These are phyloP conservation scores for Physcomitrellopsis africana DNA, from an alignment of 225 moss, liverwort and hornwort species.

Conservation along the genomic window DNA sequence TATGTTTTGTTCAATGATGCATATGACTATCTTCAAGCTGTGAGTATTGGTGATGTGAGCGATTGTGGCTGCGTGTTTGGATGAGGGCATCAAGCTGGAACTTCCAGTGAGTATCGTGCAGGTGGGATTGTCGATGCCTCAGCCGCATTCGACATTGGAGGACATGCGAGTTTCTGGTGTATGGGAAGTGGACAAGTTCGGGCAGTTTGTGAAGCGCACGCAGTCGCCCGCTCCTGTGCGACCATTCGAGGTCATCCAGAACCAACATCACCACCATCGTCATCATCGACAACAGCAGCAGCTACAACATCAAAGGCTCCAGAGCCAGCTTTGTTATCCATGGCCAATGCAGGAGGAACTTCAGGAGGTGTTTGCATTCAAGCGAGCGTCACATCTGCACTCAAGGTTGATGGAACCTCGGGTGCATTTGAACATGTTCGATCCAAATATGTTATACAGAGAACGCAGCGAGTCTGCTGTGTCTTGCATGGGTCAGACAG, in stretches of 20 bases:
- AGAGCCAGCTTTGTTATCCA: conserved; percentile 58
- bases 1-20: background rate
- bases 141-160: conserved; percentile 70
- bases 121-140: conserved; percentile 69
- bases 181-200: conserved; percentile 97
- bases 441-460: conserved; percentile 74
- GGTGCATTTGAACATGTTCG: conserved; percentile 72
- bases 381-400: conserved; percentile 45
- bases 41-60: background rate
- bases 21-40: background rate
- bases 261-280: no score
- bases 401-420: conserved; percentile 42
- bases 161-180: conserved; percentile 94
- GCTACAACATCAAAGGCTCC: conserved; percentile 64
- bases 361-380: conserved; percentile 84
- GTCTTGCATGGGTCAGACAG: conserved; percentile 72
- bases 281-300: conserved; percentile 59
- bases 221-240: conserved; percentile 82
- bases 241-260: conserved; percentile 64
- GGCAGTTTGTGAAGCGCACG: conserved; percentile 87
- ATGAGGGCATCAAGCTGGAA: no score
- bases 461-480: conserved; percentile 79
- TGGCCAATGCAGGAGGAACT: conserved; percentile 72
- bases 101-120: no score
- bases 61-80: no score